Evolutionary conservation across 805 yeast genomes (phyloP), one percentile per base, ranked within the genome.

Genomic region (Isabelozyma pseudorhagii): DNA sequence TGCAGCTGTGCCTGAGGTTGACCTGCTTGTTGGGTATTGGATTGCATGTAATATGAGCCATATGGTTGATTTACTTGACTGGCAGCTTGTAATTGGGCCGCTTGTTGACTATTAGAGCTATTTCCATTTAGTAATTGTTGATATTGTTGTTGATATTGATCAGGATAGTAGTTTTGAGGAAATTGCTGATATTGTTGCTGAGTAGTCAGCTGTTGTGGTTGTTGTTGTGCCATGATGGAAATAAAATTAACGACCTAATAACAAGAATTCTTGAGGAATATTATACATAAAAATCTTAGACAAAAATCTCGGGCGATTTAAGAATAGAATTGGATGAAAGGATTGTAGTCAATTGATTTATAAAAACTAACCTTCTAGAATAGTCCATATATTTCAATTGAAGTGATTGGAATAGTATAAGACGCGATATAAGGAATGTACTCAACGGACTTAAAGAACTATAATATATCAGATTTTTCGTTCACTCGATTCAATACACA

Each of bases 221-320:
- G 54, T 34, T 44, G 55, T 31, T 46, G 51, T 29, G 36, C 38
- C 9, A 34, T 27, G 9, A 41, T 4, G 13, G 28, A 5, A 2
- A 17, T n/a, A 44, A 54, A 46, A 47, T 39, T 58, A 61, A 34
- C 62, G 57, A 48, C 38, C 43, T 38, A 39, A 44, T 13, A 21
- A 44, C 10, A 46, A 64, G 36, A 14, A 56, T 49, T 47, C 40
- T 38, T 39, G 48, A 21, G 21, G 48, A 10, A 13, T 34, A 29
- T 8, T 15, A 40, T 46, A 40, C 17, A 18, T 36, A 21, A 21
- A 21, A 21, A 21, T 2, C 25, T 21, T n/a, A 34, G 38, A 13
- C 14, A n/a, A 34, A n/a, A 34, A 34, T 50, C 56, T 46, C 45
- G 64, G 46, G 65, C 66, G 44, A 56, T 63, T 49, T 66, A 70